Percentiles rank a stretch among this genome's conserved stretches.
Conservation (phyloP, 345 rosid genomes). For the Mallotus nudiflorus region DNA sequence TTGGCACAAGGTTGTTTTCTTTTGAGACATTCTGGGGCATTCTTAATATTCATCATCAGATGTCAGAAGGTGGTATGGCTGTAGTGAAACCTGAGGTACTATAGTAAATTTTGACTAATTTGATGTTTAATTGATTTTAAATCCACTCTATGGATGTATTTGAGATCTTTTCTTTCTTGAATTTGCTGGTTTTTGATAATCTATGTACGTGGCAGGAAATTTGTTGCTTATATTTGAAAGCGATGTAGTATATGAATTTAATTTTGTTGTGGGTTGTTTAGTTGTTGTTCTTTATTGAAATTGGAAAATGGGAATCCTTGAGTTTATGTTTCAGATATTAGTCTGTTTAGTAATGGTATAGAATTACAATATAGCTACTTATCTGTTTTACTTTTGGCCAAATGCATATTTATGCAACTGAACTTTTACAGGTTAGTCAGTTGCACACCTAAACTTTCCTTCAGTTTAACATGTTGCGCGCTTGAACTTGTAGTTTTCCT, state of each 20-base stretch:
- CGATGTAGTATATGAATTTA: background rate
- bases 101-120: background rate
- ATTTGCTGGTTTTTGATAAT: background rate
- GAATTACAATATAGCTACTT: too few relatives aligned
- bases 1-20: constrained; percentile 13
- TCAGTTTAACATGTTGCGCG: too few relatives aligned
- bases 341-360: background rate
- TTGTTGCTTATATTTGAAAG: background rate
- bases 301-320: background rate
- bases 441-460: too few relatives aligned
- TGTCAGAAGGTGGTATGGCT: constrained; percentile 73
- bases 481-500: too few relatives aligned
- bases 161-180: background rate
- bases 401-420: too few relatives aligned
- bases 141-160: background rate
- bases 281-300: background rate
- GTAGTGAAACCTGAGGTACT: constrained; percentile 75
- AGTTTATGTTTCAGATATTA: background rate
- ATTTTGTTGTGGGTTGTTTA: background rate
- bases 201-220: background rate
- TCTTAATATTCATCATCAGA: constrained; percentile 26
- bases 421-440: too few relatives aligned
- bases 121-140: background rate
- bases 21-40: background rate
- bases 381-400: background rate